Base-by-base conservation (phyloP, 176 grass and related monocot genomes). In the Eleusine indica region DNA sequence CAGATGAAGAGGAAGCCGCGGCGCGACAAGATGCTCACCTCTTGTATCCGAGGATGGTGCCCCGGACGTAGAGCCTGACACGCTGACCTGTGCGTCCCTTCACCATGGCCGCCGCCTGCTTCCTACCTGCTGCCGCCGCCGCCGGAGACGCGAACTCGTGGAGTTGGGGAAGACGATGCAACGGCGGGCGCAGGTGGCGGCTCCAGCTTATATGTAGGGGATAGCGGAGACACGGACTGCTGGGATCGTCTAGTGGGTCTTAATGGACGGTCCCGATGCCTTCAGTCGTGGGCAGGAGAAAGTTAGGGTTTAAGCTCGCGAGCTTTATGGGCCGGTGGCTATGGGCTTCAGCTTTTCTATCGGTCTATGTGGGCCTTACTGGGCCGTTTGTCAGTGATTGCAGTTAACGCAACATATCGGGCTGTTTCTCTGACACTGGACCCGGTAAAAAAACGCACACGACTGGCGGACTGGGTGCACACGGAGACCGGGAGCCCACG, bases 21-120 rank as follows among this genome's bases (percentile, higher is more conserved):
- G 3, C 12, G 13, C 6, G 1, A 21, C 32, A 9, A 41, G 67
- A 68, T 3, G 39, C 48, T 73, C 65, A 89, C 94, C 94, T 87
- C 81, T 97, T 97, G 79, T 91, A 97, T 18, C 91, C 89, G 58
- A 97, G 91, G 84, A 97, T 93, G 46, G 89, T 97, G 77, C 94
- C 94, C 14, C 91, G 81, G 64, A 94, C 89, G 61, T 93, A 93
- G 65, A 96, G 89, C 88, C 94, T 83, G 61, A 87, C 84, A 42
- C 84, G 84, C 80, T 90, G 80, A 17, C 88, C 88, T 1, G 80
- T 90, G 80, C 84, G 84, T 75, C 88, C 88, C 84, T 87, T 90
- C 88, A 90, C 88, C 88, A 90, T 90, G 47, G 68, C 70, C 28
- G 87, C 75, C 38, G 46, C 48, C 53, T 73, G 15, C 46, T 80